Evolutionary conservation across 495 filamentous ascomycete genomes (phyloP), one percentile per base, ranked within the genome.

Genomic region (Glarea lozoyensis): DNA sequence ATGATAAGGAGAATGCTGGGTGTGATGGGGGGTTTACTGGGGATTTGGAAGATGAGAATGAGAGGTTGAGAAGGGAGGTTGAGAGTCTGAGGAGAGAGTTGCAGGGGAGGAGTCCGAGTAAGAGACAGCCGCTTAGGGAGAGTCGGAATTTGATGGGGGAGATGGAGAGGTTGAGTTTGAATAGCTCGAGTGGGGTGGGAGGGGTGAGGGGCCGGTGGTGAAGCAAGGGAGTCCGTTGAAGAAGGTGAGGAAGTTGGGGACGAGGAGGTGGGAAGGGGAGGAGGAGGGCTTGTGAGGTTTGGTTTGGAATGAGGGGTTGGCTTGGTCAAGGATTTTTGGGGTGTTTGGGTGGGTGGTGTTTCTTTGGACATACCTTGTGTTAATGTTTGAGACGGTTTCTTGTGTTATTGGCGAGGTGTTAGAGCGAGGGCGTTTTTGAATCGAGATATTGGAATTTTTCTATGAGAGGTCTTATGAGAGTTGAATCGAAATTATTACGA

Each of bases 41-140:
- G 60, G 61, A 78, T 48, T 66, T 84, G 18, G 73, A 79, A 51
- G 50, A 69, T 24, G 81, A 84, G 59, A 78, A 84, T 45, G 74
- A 81, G 42, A 56, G 64, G 37, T 58, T 79, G 51, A 64, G 69
- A 40, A 59, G 69, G 18, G 74, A 79, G 41, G 55, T 78, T 2
- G 59, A 64, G 9, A 53, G 67, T 10, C 45, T 79, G 12, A 64
- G 67, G 36, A 57, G 73, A 34, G 75, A 78, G 48, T 15, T 72
- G 2, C 13, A 27, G 20, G 1, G n/a, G 2, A 37, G 46, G 22
- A 58, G 55, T 46, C 55, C 55, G 1, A 48, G 27, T 16, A 55
- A 53, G 37, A 36, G 47, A 0, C 3, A 30, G 32, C 49, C 45
- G 5, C 27, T 50, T 30, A 39, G 40, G 16, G 54, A 57, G 29